A percentile compares a stretch with the other conserved stretches of the same genome.
Evolutionary conservation across 2,329 filamentous ascomycete species (phyloP).

Genomic region (Penicillium hordei): DNA sequence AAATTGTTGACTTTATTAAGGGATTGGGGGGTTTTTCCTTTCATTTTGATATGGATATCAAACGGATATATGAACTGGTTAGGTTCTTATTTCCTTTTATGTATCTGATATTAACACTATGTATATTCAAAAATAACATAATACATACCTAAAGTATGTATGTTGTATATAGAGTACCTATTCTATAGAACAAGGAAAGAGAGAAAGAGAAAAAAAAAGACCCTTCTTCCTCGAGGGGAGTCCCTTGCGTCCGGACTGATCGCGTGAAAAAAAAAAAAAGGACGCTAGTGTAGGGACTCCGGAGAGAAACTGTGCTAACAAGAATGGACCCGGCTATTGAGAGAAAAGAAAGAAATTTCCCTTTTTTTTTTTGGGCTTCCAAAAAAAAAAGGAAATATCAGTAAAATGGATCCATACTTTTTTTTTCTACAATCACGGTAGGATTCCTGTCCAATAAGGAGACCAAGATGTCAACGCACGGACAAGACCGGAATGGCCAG

Average conservation of each 20-base stretch:
- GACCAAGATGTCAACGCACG: conserved; percentile 14
- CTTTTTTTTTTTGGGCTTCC: neutral
- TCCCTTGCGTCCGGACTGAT: conserved; percentile 6
- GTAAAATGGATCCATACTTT: conserved; percentile 1
- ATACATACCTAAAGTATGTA: neutral
- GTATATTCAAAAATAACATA: neutral
- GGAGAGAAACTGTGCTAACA: conserved; percentile 12
- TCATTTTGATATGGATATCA: neutral
- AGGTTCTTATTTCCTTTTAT: neutral
- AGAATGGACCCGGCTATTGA: conserved; percentile 9
- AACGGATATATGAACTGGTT: neutral
- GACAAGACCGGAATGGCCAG: conserved; percentile 23
- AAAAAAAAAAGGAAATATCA: neutral
- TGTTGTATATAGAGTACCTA: neutral
- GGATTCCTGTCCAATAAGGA: conserved; percentile 19
- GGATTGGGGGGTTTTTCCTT: neutral
- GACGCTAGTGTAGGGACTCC: conserved; percentile 11
- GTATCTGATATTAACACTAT: neutral
- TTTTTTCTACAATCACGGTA: conserved; percentile 1
- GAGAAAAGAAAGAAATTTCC: neutral
- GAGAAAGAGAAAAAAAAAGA: neutral
- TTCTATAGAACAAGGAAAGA: neutral
- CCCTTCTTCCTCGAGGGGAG: conserved; percentile 2
- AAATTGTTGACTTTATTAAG: neutral
- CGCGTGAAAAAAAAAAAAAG: conserved; percentile 6